phyloP scores from a whole-genome alignment of 2,329 filamentous ascomycete species.

The Cordyceps fumosorosea region DNA sequence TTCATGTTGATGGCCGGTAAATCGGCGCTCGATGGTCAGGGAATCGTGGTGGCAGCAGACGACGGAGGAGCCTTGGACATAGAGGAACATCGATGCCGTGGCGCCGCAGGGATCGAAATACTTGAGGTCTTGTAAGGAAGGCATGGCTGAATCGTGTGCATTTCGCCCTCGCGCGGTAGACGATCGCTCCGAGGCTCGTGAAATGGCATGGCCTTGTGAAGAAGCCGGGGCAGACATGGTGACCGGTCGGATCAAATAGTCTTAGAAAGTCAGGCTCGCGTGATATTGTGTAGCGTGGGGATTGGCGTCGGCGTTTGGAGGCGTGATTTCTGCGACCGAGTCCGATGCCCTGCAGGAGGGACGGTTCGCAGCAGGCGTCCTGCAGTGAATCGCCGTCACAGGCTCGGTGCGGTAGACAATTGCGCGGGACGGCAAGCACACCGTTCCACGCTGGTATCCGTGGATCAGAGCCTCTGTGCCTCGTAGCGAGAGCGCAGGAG shows the following conservation, averaged over 20 bases:
- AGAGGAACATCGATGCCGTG: constrained; percentile 85
- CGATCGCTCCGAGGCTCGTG: constrained; percentile 51
- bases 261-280: not conserved
- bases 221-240: constrained; percentile 53
- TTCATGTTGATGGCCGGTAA: constrained; percentile 76
- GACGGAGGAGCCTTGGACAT: constrained; percentile 74
- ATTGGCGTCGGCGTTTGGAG: constrained; percentile 13
- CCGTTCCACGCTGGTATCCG: constrained; percentile 30
- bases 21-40: constrained; percentile 78
- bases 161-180: constrained; percentile 39
- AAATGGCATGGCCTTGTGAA: constrained; percentile 52
- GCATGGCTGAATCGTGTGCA: constrained; percentile 40
- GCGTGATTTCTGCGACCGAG: not conserved
- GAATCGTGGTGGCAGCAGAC: constrained; percentile 91
- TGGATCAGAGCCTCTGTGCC: constrained; percentile 24
- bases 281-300: constrained; percentile 11
- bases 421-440: constrained; percentile 34
- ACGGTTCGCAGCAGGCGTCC: constrained; percentile 16
- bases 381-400: constrained; percentile 18
- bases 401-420: constrained; percentile 18
- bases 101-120: constrained; percentile 84
- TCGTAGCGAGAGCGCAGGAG: constrained; percentile 18
- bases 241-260: constrained; percentile 29
- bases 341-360: constrained; percentile 19
- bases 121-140: constrained; percentile 40